phyloP scores from a whole-genome alignment of 139 green algal species.

The Mesostigma viride region DNA sequence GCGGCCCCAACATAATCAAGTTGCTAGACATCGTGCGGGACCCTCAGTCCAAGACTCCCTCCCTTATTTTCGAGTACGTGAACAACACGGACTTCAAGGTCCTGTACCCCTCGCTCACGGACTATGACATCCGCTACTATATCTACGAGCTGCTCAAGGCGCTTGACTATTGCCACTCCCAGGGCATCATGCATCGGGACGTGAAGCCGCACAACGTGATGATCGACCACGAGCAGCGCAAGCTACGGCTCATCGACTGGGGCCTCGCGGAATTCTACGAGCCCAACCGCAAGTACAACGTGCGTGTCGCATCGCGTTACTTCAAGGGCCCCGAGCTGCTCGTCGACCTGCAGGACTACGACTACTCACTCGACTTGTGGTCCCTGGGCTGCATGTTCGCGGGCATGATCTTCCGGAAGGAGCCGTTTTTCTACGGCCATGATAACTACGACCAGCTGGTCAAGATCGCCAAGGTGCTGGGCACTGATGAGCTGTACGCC shows the following conservation, averaged over 20 bases:
- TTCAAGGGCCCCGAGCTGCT: slow-evolving; percentile 98
- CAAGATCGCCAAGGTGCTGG: slow-evolving; percentile 96
- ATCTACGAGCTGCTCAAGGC: slow-evolving; percentile 93
- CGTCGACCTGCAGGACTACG: slow-evolving; percentile 95
- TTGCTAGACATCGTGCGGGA: slow-evolving; percentile 92
- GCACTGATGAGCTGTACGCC: slow-evolving; percentile 74
- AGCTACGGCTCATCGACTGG: slow-evolving; percentile 97
- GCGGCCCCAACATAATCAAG: slow-evolving; percentile 93
- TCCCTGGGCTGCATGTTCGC: slow-evolving; percentile 62
- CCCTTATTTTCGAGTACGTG: slow-evolving; percentile 93
- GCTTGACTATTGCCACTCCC: slow-evolving; percentile 88
- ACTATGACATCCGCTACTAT: slow-evolving; percentile 97
- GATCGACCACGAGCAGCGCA: slow-evolving; percentile 87
- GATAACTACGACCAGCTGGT: slow-evolving; percentile 99
- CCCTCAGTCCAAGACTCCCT: slow-evolving; percentile 80
- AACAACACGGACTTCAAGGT: slow-evolving; percentile 88
- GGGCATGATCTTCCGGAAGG: slow-evolving; percentile 80
- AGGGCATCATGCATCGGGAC: slow-evolving; percentile 57
- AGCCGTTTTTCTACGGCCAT: slow-evolving; percentile 98
- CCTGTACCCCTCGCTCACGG: slow-evolving; percentile 88
- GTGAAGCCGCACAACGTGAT: slow-evolving; percentile 90
- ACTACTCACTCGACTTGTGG: slow-evolving; percentile 98
- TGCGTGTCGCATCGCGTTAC: slow-evolving; percentile 88
- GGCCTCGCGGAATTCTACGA: slow-evolving; percentile 98
- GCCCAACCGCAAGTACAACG: slow-evolving; percentile 88